Base-by-base conservation (phyloP, 768 basidiomycete genomes). In the Chlorophyllum brunneum region DNA sequence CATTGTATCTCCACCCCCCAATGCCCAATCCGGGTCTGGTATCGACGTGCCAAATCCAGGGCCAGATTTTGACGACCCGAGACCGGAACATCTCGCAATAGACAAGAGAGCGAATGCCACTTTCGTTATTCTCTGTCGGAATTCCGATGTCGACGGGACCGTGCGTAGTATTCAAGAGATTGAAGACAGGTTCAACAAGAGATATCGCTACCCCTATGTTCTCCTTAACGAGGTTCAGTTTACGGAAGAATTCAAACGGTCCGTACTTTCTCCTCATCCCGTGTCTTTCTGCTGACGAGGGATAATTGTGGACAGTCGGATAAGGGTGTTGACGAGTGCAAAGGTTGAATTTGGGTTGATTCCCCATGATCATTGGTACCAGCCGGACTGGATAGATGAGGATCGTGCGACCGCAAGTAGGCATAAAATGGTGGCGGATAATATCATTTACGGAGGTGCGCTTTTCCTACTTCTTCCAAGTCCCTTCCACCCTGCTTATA, bases 191-290 rank as follows among this genome's bases (percentile, higher is more conserved):
- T 95, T 94, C 68, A 95, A 95, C 68, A 74, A 76, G 47, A 78
- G 78, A 59, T 86, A 81, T 56, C 70, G 75, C 36, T 95, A 95
- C 61, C 89, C 91, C 4, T 95, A 88, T 67, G 84, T 91, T 29
- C 82, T 95, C 67, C 72, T 95, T 56, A 95, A 95, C 61, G 92
- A 95, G 50, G 82, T 80, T 56, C 75, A 77, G 1, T 94, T 95
- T 63, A 75, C 81, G 18, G 82, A 85, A 6, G 80, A 83, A 23
- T 93, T 93, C 69, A 89, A 85, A 62, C 68, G 68, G 81, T 86
- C 59, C 50, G 79, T 62, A 5, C 53, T 42, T 3, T 40, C 40
- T 2, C 39, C 24, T 18, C 16, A 10, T 13, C 6, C n/a, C 4
- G 15, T 10, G 15, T 22, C 11, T 18, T 7, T 37, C 9, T 11